Conservation (phyloP, 306 rosid species). For the Senna tora region DNA sequence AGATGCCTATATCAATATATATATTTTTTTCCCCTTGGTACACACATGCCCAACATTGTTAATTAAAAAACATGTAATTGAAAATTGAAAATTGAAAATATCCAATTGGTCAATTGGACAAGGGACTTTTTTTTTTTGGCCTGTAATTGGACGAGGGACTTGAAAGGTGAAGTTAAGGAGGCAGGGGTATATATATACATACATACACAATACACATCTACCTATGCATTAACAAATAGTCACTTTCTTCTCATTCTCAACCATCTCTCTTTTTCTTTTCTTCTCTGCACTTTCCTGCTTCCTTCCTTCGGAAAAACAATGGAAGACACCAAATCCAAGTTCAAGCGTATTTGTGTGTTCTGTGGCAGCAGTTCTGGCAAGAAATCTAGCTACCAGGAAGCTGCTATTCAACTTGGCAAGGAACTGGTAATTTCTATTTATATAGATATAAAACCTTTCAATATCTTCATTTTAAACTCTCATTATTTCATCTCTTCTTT, state of each 20-base stretch:
- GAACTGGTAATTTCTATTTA: conserved; percentile 62
- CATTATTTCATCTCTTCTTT: too few relatives aligned
- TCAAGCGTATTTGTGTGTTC: conserved; percentile 89
- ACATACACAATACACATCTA: background rate
- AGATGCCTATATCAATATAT: background rate
- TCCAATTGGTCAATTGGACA: too few relatives aligned
- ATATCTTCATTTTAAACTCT: too few relatives aligned
- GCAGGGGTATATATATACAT: background rate
- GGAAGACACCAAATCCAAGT: conserved; percentile 86
- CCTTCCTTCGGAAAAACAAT: conserved; percentile 25
- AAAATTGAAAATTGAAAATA: too few relatives aligned
- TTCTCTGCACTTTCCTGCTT: background rate
- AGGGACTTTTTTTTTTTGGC: too few relatives aligned
- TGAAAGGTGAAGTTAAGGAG: background rate
- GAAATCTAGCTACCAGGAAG: conserved; percentile 90
- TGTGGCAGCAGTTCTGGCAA: conserved; percentile 99
- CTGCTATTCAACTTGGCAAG: conserved; percentile 88
- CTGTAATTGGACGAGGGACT: background rate
- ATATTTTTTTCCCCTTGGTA: background rate
- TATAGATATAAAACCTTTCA: too few relatives aligned
- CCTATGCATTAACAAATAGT: background rate
- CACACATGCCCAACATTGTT: background rate
- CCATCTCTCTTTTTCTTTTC: background rate
- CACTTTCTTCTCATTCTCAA: conserved; percentile 6
- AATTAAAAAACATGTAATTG: too few relatives aligned